phyloP scores from a whole-genome alignment of 768 basidiomycete genomes.

The Panaeolus cyanescens region DNA sequence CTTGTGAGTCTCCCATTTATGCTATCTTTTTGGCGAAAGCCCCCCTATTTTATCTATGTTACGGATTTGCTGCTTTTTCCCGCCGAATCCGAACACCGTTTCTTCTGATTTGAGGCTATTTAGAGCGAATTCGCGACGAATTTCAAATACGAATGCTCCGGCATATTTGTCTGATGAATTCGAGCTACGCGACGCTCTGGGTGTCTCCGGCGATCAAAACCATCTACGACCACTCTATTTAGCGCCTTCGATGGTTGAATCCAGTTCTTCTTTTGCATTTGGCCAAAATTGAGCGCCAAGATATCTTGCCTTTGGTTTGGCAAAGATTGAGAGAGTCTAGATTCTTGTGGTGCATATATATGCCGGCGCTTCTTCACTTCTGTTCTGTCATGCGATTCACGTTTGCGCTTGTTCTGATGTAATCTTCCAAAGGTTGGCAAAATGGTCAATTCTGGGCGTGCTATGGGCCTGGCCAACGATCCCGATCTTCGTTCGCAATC shows the following conservation, averaged over 20 bases:
- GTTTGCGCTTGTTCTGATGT: slow-evolving; percentile 1
- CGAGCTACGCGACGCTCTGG: neutral
- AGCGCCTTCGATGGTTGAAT: neutral
- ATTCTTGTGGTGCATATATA: slow-evolving; percentile 44
- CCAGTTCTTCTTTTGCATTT: too few relatives aligned
- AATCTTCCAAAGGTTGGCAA: slow-evolving; percentile 55
- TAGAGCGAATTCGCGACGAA: neutral
- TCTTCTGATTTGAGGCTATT: neutral
- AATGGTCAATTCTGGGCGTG: slow-evolving; percentile 65
- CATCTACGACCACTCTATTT: neutral
- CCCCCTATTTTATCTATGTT: neutral
- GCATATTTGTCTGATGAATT: neutral
- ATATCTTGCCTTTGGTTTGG: too few relatives aligned
- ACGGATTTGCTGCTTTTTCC: neutral
- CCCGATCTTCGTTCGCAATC: neutral
- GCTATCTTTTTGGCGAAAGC: neutral
- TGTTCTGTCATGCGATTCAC: neutral
- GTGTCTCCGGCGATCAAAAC: neutral
- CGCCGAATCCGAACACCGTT: neutral
- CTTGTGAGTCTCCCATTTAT: neutral
- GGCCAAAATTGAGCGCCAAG: too few relatives aligned
- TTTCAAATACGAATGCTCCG: neutral
- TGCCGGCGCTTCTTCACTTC: neutral
- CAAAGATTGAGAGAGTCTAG: slow-evolving; percentile 25
- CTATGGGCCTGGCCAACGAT: slow-evolving; percentile 63